Evolutionary conservation across 441 rosid genomes (phyloP).

Genomic region (Erodium trifolium): DNA sequence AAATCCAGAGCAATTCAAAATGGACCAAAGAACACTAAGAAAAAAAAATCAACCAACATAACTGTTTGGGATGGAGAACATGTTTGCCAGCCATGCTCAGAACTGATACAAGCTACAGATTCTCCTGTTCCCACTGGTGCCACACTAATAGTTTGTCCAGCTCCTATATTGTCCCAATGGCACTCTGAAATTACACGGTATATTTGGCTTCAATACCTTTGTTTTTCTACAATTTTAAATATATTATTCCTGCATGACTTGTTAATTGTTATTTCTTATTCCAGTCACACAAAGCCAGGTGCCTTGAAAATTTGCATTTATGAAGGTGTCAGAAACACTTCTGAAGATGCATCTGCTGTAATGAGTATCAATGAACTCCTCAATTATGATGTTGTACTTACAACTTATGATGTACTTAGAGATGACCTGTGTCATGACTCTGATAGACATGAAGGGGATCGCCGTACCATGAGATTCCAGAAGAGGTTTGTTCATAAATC

Average conservation of each 20-base stretch:
- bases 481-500: constrained; percentile 61
- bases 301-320: constrained; percentile 63
- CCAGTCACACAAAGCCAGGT: constrained; percentile 80
- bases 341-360: constrained; percentile 40
- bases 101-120: constrained; percentile 60
- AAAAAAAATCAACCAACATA: constrained; percentile 38
- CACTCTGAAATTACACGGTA: constrained; percentile 88
- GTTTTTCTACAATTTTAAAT: constrained; percentile 5
- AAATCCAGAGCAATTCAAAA: constrained; percentile 27
- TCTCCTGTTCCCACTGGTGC: constrained; percentile 80
- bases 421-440: constrained; percentile 91
- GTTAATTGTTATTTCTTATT: constrained; percentile 22
- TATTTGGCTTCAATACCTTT: neutral
- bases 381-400: constrained; percentile 68
- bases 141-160: constrained; percentile 91
- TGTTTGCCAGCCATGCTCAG: constrained; percentile 71
- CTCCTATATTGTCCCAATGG: constrained; percentile 93
- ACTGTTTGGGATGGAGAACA: constrained; percentile 68
- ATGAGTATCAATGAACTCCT: constrained; percentile 61
- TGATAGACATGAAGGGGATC: constrained; percentile 91
- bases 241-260: constrained; percentile 18
- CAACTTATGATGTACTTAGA: constrained; percentile 91
- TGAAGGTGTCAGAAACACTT: constrained; percentile 70
- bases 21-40: constrained; percentile 32
- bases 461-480: constrained; percentile 77